phyloP scores from a whole-genome alignment of 2,329 filamentous ascomycete species.

The Aspergillus alliaceus region DNA sequence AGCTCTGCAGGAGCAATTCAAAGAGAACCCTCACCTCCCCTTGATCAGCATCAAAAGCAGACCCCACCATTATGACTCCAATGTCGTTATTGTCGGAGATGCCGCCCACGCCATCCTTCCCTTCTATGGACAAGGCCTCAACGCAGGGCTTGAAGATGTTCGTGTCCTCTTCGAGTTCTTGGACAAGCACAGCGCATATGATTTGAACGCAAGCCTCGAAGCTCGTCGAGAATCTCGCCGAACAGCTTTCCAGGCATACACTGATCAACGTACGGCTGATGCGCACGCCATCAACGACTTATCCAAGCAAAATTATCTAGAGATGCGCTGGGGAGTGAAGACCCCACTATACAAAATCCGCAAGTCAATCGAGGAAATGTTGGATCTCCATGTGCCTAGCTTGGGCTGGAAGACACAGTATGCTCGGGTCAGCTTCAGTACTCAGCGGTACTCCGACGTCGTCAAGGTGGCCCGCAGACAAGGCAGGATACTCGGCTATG shows the following conservation, averaged over 20 bases:
- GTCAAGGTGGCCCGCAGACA: conserved; percentile 69
- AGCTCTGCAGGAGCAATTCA: conserved; percentile 73
- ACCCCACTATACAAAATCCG: conserved; percentile 74
- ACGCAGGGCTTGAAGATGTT: conserved; percentile 92
- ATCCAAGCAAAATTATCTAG: conserved; percentile 84
- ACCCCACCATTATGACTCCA: conserved; percentile 77
- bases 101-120: conserved; percentile 97
- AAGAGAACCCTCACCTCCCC: conserved; percentile 81
- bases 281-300: conserved; percentile 90
- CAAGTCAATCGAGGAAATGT: conserved; percentile 81
- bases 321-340: conserved; percentile 87
- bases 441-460: conserved; percentile 85
- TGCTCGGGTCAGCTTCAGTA: conserved; percentile 86
- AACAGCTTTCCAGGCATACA: conserved; percentile 70
- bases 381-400: conserved; percentile 72
- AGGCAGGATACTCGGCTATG: conserved; percentile 57
- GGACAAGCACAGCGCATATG: conserved; percentile 62
- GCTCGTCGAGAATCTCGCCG: conserved; percentile 44
- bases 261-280: conserved; percentile 69
- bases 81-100: conserved; percentile 84
- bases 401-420: conserved; percentile 93
- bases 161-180: conserved; percentile 80
- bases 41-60: conserved; percentile 91
- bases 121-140: conserved; percentile 98
- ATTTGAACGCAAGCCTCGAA: conserved; percentile 34